These are phyloP conservation scores for Pichia cactophila DNA, from an alignment of 1,139 yeast genomes.

Conservation along the genomic window DNA sequence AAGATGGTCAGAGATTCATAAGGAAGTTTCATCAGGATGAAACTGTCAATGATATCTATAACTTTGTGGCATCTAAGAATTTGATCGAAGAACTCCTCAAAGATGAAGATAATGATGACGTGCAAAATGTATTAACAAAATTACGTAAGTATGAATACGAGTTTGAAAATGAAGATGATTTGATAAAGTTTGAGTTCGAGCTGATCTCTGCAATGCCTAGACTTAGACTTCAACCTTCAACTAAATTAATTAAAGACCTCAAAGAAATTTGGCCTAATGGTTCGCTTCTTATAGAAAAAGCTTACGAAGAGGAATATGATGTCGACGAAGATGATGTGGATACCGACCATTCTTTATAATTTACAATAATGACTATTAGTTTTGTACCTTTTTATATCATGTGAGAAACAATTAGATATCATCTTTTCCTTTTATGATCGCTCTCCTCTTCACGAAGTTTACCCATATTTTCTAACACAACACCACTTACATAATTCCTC, in stretches of 20 bases:
- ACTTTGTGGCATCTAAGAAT: conserved; percentile 47
- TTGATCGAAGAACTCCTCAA: conserved; percentile 15
- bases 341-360: conserved; percentile 10
- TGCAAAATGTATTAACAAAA: not conserved
- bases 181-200: conserved; percentile 35
- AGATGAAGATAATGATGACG: not conserved
- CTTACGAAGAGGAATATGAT: conserved; percentile 29
- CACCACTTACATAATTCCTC: conserved; percentile 56
- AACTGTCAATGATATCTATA: conserved; percentile 55
- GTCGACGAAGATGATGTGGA: conserved; percentile 15
- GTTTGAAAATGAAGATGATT: not conserved
- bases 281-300: conserved; percentile 44
- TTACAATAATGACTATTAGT: conserved; percentile 3
- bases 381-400: not conserved
- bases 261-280: conserved; percentile 57
- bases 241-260: conserved; percentile 34
- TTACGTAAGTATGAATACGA: conserved; percentile 15
- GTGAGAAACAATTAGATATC: conserved; percentile 1
- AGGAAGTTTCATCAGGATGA: conserved; percentile 44
- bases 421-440: conserved; percentile 16
- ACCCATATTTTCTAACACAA: conserved; percentile 45
- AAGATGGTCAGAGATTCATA: conserved; percentile 56
- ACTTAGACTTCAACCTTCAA: conserved; percentile 32
- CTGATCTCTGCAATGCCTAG: conserved; percentile 57
- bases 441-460: conserved; percentile 11